These are phyloP conservation scores for Corynespora cassiicola DNA, from an alignment of 2,329 filamentous ascomycete species.

Conservation along the genomic window DNA sequence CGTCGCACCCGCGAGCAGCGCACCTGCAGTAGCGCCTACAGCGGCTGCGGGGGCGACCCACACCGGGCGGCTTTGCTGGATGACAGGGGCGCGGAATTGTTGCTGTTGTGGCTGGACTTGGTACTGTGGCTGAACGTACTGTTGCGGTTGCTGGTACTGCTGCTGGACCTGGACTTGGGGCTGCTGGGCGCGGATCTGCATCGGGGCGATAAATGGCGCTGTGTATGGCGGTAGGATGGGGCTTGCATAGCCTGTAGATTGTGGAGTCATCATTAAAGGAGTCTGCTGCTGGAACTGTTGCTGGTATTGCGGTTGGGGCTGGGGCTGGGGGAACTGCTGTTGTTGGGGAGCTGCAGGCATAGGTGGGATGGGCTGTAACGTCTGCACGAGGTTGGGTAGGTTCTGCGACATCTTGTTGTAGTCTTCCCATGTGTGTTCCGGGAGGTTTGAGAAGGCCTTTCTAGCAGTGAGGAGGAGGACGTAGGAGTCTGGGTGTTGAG, in stretches of 20 bases:
- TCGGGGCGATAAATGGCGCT: not conserved
- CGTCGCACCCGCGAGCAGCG: conserved; percentile 1
- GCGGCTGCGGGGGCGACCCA: conserved; percentile 2
- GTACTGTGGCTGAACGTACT: conserved; percentile 3
- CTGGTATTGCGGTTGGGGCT: not conserved
- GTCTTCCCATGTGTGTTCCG: conserved; percentile 38
- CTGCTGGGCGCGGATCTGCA: conserved; percentile 5
- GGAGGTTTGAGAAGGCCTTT: conserved; percentile 39
- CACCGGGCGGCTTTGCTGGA: conserved; percentile 2
- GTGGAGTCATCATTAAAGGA: no score
- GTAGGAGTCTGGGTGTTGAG: conserved; percentile 29
- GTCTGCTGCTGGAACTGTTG: conserved; percentile 1
- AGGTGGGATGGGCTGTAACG: conserved; percentile 28
- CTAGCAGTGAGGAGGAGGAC: conserved; percentile 33
- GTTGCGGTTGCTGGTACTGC: conserved; percentile 6
- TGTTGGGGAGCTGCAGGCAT: conserved; percentile 17
- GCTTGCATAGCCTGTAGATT: no score
- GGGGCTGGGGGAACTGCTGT: conserved; percentile 3
- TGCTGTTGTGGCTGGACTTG: no score
- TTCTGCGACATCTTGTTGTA: conserved; percentile 37
- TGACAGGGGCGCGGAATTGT: conserved; percentile 10
- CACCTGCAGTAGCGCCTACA: not conserved
- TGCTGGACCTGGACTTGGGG: conserved; percentile 4
- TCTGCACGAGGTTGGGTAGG: conserved; percentile 29
- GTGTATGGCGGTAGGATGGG: no score